A percentile compares a stretch with the other conserved stretches of the same genome.
phyloP scores from a whole-genome alignment of 257 asterid species.

The Lithospermum erythrorhizon region DNA sequence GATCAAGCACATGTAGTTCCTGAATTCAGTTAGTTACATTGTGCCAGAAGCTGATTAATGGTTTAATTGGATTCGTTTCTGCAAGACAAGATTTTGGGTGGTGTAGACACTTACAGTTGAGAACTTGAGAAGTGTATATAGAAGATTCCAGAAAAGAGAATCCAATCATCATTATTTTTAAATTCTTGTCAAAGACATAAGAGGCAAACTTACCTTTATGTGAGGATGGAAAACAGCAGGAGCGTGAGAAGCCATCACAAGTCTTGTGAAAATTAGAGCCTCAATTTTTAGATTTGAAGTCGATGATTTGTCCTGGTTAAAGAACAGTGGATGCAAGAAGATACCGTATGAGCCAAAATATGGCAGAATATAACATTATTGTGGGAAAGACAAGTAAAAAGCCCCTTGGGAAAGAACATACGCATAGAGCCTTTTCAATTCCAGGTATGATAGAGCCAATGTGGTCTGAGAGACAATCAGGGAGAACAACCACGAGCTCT shows the following conservation, averaged over 20 bases:
- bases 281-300: conserved; percentile 95
- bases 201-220: conserved; percentile 52
- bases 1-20: not conserved
- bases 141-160: not conserved
- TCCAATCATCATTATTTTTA: not conserved
- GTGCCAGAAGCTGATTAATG: not conserved
- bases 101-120: not conserved
- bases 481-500: conserved; percentile 86
- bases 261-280: conserved; percentile 93
- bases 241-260: conserved; percentile 80
- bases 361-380: conserved; percentile 2
- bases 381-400: conserved; percentile 4
- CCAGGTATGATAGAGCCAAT: conserved; percentile 96
- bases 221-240: conserved; percentile 93
- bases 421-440: conserved; percentile 89
- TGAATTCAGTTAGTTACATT: not conserved
- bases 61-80: not conserved
- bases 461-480: conserved; percentile 98
- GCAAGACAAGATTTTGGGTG: not conserved
- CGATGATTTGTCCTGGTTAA: conserved; percentile 85
- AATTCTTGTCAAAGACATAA: not conserved
- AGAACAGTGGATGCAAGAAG: conserved; percentile 8
- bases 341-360: not conserved
- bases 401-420: conserved; percentile 28
- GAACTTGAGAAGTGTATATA: not conserved